Conservation (phyloP, 2,329 filamentous ascomycete genomes). For the Aspergillus quadricinctus region DNA sequence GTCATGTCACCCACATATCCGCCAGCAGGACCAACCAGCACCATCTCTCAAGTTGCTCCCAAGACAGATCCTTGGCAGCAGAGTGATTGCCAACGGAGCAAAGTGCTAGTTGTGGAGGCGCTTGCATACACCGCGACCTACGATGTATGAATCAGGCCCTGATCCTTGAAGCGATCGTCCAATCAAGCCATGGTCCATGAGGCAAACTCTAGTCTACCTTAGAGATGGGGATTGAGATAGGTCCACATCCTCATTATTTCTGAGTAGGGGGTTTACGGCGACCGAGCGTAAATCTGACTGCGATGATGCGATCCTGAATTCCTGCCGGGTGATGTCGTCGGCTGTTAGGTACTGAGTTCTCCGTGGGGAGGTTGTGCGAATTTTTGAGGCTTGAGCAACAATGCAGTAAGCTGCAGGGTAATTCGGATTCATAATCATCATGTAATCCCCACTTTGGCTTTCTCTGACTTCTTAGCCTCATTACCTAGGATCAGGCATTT, state of each 20-base stretch:
- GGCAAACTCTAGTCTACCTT: neutral
- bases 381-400: too few species aligned
- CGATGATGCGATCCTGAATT: neutral
- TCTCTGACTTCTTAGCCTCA: neutral
- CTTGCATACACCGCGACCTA: neutral
- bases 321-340: neutral
- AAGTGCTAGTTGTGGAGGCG: neutral
- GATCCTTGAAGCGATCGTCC: neutral
- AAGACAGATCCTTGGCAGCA: neutral
- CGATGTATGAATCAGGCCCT: neutral
- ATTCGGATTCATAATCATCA: neutral
- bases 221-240: neutral
- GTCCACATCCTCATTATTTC: neutral
- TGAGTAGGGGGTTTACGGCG: neutral
- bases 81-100: slow-evolving; percentile 1
- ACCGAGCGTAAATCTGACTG: neutral
- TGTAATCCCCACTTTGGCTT: neutral
- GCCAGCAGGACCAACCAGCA: neutral
- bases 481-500: neutral
- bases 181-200: neutral
- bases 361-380: neutral
- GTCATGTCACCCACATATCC: slow-evolving; percentile 1
- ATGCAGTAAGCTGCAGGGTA: neutral
- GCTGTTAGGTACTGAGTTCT: neutral
- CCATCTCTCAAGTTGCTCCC: neutral